Percentiles rank a stretch among this genome's conserved stretches.
These are phyloP conservation scores for Cicer bijugum DNA, from an alignment of 306 rosid genomes.

Conservation along the genomic window DNA sequence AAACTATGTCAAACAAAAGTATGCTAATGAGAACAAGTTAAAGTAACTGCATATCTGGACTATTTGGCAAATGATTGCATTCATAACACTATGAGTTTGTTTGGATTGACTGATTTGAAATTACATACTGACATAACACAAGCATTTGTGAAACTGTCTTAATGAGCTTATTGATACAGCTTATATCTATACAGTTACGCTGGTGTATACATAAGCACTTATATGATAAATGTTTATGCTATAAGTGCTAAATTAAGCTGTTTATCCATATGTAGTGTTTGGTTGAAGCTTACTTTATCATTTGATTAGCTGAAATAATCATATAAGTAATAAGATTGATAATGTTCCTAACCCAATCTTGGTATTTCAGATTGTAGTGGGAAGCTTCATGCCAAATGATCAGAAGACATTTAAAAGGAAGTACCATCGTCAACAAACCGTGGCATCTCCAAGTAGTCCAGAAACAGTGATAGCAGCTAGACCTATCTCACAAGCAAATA, in stretches of 20 bases:
- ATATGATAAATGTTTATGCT: too few species aligned
- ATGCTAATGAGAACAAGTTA: not conserved
- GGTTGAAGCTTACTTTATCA: not conserved
- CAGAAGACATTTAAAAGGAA: slow-evolving; percentile 60
- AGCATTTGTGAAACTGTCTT: too few species aligned
- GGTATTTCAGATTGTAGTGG: slow-evolving; percentile 65
- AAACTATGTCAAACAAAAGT: slow-evolving; percentile 11
- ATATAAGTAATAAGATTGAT: not conserved
- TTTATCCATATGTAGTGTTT: not conserved
- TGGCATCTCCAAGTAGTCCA: slow-evolving; percentile 51
- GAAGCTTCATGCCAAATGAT: slow-evolving; percentile 68
- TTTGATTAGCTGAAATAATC: not conserved
- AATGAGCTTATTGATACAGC: too few species aligned
- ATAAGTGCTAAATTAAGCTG: too few species aligned
- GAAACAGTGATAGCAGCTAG: slow-evolving; percentile 52
- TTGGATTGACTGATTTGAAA: too few species aligned
- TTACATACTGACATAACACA: too few species aligned
- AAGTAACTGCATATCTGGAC: not conserved
- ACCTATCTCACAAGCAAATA: slow-evolving; percentile 62
- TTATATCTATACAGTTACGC: too few species aligned
- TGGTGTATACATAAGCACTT: too few species aligned
- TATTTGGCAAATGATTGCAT: slow-evolving; percentile 18
- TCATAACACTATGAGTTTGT: not conserved
- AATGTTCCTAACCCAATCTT: not conserved
- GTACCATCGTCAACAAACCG: slow-evolving; percentile 53